Evolutionary conservation across 2,329 filamentous ascomycete species (phyloP).

Genomic region (Ophiostoma perfectum): DNA sequence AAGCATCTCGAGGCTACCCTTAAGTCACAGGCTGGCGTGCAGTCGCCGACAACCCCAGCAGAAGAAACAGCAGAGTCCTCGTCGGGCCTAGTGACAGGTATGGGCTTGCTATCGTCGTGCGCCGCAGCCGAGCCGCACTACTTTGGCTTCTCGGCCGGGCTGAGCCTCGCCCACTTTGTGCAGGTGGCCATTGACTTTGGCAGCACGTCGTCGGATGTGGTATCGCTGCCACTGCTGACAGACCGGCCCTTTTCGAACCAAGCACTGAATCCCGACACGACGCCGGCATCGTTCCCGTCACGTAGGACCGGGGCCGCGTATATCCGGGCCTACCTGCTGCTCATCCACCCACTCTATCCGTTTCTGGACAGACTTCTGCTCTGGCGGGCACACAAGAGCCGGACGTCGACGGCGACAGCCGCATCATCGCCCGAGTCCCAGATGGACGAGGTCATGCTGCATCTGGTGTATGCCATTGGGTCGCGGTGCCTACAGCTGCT

Average conservation of each 20-base stretch:
- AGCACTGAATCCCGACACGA: constrained; percentile 9
- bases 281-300: constrained; percentile 13
- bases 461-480: constrained; percentile 22
- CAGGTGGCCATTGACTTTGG: constrained; percentile 23
- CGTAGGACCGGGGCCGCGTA: constrained; percentile 12
- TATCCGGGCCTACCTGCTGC: constrained; percentile 19
- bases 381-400: constrained; percentile 12
- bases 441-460: constrained; percentile 16
- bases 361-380: constrained; percentile 15
- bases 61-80: not conserved
- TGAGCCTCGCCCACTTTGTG: constrained; percentile 23
- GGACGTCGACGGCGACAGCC: not conserved
- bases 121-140: constrained; percentile 23
- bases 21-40: not conserved
- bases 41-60: not conserved
- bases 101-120: constrained; percentile 22
- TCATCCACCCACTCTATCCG: constrained; percentile 22
- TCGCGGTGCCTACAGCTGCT: constrained; percentile 20
- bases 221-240: constrained; percentile 19
- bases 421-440: not conserved
- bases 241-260: constrained; percentile 23
- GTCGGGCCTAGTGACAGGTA: constrained; percentile 14
- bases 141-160: constrained; percentile 23
- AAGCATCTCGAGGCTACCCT: constrained; percentile 12
- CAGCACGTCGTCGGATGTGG: constrained; percentile 17